phyloP scores from a whole-genome alignment of 345 rosid genomes.

The Microcos paniculata region DNA sequence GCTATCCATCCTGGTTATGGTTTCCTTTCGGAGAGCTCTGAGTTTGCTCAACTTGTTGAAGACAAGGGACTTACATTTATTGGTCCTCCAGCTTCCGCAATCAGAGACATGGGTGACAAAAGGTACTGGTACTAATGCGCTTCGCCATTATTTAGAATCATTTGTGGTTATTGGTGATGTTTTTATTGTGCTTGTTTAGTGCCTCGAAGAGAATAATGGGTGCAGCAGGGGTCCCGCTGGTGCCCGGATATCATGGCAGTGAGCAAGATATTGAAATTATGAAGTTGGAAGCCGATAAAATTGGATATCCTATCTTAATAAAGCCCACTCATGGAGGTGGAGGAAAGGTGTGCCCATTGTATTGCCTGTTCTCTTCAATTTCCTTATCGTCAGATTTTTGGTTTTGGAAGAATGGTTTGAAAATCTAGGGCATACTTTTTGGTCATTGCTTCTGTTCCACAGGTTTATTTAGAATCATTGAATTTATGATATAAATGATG shows the following conservation, averaged over 20 bases:
- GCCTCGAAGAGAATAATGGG: slow-evolving; percentile 98
- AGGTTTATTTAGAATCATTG: background rate
- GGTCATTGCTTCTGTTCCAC: background rate
- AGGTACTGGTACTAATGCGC: slow-evolving; percentile 42
- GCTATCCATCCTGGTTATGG: slow-evolving; percentile 95
- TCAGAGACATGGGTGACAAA: slow-evolving; percentile 95
- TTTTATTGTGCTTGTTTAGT: slow-evolving; percentile 36
- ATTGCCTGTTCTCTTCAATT: background rate
- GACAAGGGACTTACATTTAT: slow-evolving; percentile 73
- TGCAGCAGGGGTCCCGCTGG: slow-evolving; percentile 93
- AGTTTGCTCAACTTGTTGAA: slow-evolving; percentile 81
- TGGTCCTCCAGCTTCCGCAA: slow-evolving; percentile 96
- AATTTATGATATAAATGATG: background rate
- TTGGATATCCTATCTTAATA: slow-evolving; percentile 85
- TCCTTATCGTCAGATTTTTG: background rate
- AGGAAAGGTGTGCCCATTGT: slow-evolving; percentile 62
- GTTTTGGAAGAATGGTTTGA: background rate
- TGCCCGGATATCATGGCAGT: slow-evolving; percentile 89
- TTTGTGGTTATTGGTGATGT: background rate
- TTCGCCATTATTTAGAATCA: background rate
- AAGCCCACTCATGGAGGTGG: slow-evolving; percentile 98
- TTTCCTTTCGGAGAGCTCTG: slow-evolving; percentile 83
- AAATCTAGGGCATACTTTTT: background rate
- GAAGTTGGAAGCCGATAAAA: slow-evolving; percentile 85
- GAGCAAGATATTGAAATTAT: slow-evolving; percentile 81